Percentiles rank a stretch among this genome's conserved stretches.
Conservation (phyloP, 768 basidiomycete genomes). For the Boletellus ananas region DNA sequence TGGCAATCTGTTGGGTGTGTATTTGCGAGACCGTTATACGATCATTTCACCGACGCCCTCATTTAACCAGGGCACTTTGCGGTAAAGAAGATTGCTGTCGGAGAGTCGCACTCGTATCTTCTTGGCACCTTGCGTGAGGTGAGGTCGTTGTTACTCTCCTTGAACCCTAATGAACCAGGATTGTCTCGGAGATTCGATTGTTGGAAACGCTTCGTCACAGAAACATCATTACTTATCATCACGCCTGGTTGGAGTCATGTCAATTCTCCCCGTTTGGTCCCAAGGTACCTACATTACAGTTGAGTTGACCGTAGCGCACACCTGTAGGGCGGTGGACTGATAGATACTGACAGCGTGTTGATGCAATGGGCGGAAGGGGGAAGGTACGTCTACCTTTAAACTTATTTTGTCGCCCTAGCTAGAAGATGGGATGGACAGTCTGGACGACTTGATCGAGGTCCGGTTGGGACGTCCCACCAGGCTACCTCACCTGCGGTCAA, state of each 20-base stretch:
- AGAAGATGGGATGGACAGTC: constrained; percentile 33
- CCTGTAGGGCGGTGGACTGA: neutral
- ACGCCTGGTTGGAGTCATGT: constrained; percentile 85
- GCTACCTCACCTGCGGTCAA: constrained; percentile 40
- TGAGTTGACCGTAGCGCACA: constrained; percentile 26
- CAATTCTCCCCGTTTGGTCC: constrained; percentile 90
- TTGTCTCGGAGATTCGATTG: constrained; percentile 58
- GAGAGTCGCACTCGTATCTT: constrained; percentile 83
- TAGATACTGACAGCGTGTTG: constrained; percentile 50
- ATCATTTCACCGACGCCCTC: constrained; percentile 1
- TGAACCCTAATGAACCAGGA: neutral
- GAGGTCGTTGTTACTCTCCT: neutral
- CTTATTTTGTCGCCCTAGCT: neutral
- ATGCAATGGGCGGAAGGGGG: constrained; percentile 96
- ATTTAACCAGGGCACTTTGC: constrained; percentile 68
- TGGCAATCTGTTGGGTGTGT: constrained; percentile 72
- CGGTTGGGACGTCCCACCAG: constrained; percentile 60
- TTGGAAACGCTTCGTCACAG: constrained; percentile 85
- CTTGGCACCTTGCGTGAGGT: constrained; percentile 78
- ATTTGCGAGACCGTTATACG: neutral
- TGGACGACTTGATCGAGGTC: constrained; percentile 82
- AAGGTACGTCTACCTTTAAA: constrained; percentile 35
- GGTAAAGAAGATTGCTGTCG: constrained; percentile 95
- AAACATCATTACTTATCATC: constrained; percentile 94
- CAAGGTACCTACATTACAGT: constrained; percentile 85